Percentiles rank a stretch among this genome's conserved stretches.
phyloP scores from a whole-genome alignment of 2,329 filamentous ascomycete species.

The Zopfia rhizophila region DNA sequence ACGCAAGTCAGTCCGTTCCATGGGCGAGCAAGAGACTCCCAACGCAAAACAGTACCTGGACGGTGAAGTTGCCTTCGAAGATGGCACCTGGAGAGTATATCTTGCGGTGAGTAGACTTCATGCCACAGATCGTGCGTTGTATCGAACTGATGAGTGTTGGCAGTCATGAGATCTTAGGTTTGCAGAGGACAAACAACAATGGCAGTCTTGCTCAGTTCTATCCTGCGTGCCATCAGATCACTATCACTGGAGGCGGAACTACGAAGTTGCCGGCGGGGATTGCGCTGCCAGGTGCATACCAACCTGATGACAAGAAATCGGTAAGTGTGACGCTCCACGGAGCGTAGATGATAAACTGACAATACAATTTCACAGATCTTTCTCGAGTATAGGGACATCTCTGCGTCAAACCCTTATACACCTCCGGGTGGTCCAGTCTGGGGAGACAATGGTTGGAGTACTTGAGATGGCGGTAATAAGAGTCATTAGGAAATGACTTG shows the following conservation, averaged over 20 bases:
- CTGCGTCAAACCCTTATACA: conserved; percentile 16
- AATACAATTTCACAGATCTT: conserved; percentile 4
- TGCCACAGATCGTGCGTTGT: no score
- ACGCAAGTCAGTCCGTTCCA: conserved; percentile 12
- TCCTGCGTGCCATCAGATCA: conserved; percentile 18
- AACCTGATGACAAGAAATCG: conserved; percentile 19
- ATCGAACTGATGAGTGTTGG: no score
- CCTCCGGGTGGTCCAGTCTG: conserved; percentile 18
- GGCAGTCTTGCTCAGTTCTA: conserved; percentile 20
- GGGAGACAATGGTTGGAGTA: conserved; percentile 18
- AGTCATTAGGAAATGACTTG: no score
- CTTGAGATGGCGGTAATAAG: no score
- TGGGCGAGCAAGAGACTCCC: conserved; percentile 17
- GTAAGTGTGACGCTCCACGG: background rate
- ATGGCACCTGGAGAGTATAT: conserved; percentile 17
- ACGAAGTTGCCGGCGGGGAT: conserved; percentile 18
- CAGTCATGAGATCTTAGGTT: conserved; percentile 22
- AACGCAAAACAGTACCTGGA: conserved; percentile 19
- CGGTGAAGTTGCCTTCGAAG: conserved; percentile 13
- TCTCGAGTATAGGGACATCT: conserved; percentile 19
- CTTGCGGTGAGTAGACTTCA: conserved; percentile 10
- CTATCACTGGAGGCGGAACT: conserved; percentile 14
- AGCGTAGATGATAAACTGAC: background rate
- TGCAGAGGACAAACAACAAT: conserved; percentile 14
- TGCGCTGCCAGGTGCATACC: conserved; percentile 26